These are phyloP conservation scores for Pichia cephalocereana DNA, from an alignment of 805 yeast species.

Conservation along the genomic window DNA sequence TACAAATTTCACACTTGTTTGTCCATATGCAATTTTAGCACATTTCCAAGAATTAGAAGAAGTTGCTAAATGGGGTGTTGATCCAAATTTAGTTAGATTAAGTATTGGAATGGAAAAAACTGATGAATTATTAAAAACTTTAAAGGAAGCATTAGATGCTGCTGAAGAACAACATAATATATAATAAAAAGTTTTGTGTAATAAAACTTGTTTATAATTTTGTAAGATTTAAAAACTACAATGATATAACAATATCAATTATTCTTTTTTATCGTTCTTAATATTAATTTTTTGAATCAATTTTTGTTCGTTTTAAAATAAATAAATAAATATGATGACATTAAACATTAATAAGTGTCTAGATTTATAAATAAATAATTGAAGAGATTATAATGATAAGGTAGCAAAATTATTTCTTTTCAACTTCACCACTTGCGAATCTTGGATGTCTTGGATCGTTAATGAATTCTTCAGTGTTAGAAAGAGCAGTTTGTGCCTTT, in stretches of 20 bases:
- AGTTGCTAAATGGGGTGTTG: conserved; percentile 76
- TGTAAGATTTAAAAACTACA: too few relatives aligned
- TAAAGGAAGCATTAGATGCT: conserved; percentile 43
- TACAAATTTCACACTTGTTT: conserved; percentile 79
- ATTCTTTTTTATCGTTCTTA: too few relatives aligned
- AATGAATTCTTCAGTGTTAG: conserved; percentile 70
- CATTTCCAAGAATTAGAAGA: conserved; percentile 77
- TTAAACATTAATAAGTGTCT: neutral
- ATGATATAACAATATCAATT: too few relatives aligned
- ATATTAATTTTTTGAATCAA: neutral
- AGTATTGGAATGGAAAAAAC: conserved; percentile 80
- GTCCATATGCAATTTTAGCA: conserved; percentile 84
- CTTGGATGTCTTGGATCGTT: conserved; percentile 97
- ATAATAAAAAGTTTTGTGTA: neutral
- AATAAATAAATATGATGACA: neutral
- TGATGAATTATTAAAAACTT: conserved; percentile 40
- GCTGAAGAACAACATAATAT: conserved; percentile 31
- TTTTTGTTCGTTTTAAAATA: neutral
- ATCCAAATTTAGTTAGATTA: conserved; percentile 64
- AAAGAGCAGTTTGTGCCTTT: conserved; percentile 59
- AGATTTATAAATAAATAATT: neutral
- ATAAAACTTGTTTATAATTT: neutral
- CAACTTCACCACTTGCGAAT: conserved; percentile 37
- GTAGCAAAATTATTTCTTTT: conserved; percentile 18
- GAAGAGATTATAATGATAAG: neutral